Base-by-base conservation (phyloP, 208 protist genomes). In the Acanthamoeba divionensis region DNA sequence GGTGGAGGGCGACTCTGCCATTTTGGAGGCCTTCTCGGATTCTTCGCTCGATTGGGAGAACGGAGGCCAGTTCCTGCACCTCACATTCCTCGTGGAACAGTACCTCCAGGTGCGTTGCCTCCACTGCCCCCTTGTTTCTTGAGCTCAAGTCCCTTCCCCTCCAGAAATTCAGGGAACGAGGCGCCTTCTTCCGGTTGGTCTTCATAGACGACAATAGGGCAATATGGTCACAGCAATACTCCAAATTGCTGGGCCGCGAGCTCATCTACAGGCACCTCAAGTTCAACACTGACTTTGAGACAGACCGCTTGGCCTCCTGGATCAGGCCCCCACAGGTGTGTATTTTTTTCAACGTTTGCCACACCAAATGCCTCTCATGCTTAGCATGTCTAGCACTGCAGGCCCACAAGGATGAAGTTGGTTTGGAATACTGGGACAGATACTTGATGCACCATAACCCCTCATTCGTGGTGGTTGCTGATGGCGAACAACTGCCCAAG, bases 61-160 rank as follows among this genome's bases (percentile, higher is more conserved):
- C 26, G 73, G 73, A n/a, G 73, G 73, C 5, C 73, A 83, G 73
- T 83, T 83, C 73, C 73, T 83, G 45, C 73, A 83, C 9, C 41
- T 83, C 73, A 83, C 48, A 1, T 83, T 62, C 18, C 67, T 83
- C 21, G 48, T 62, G 9, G 73, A 83, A 29, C 33, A 62, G 48
- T 83, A 48, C 15, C 66, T 77, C 33, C 29, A 54, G 31, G 66
- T 77, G 29, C 7, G 38, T 18, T 7, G 2, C 67, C 29, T 45
- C 38, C 67, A 79, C 21, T 38, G 33, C 24, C 67, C n/a, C 38
- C 18, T 45, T 79, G 33, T 26, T 63, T 79, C 33, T 52, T 7
- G 9, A 33, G n/a, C 67, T 79, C 7, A 63, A 33, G 12, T 50
- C 33, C 38, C 29, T 79, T 13, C 52, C 24, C 12, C 9, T 12